These are phyloP conservation scores for Phialemonium atrogriseum DNA, from an alignment of 2,329 filamentous ascomycete genomes.

Conservation along the genomic window DNA sequence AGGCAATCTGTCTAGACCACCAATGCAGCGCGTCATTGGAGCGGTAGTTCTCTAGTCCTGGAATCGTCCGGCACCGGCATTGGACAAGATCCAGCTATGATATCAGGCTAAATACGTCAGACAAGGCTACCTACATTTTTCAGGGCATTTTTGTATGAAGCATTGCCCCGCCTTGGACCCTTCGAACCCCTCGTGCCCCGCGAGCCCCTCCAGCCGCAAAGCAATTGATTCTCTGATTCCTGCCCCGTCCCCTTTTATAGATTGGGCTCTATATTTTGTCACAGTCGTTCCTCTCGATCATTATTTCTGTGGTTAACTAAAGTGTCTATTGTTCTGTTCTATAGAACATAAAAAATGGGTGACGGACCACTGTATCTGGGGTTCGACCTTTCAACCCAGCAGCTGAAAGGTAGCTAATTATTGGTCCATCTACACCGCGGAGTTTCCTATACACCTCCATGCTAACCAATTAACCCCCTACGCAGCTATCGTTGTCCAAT, in stretches of 20 bases:
- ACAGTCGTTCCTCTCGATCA: too few species aligned
- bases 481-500: constrained; percentile 72
- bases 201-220: too few species aligned
- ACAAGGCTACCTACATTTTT: too few species aligned
- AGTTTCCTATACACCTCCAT: background rate
- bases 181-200: too few species aligned
- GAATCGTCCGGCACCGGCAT: constrained; percentile 1
- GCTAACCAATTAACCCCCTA: background rate
- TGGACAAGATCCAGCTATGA: background rate
- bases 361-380: constrained; percentile 69
- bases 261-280: too few species aligned
- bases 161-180: too few species aligned
- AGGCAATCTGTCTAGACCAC: background rate
- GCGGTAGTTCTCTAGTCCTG: background rate
- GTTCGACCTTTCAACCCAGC: constrained; percentile 94
- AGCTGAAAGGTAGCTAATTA: constrained; percentile 79
- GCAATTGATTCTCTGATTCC: too few species aligned
- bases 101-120: constrained; percentile 3
- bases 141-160: too few species aligned
- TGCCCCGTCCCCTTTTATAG: too few species aligned
- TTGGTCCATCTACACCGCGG: constrained; percentile 9
- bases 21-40: constrained; percentile 1
- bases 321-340: too few species aligned
- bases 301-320: too few species aligned
- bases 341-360: constrained; percentile 8